phyloP scores from a whole-genome alignment of 2,329 filamentous ascomycete species.

The Scedosporium boydii region DNA sequence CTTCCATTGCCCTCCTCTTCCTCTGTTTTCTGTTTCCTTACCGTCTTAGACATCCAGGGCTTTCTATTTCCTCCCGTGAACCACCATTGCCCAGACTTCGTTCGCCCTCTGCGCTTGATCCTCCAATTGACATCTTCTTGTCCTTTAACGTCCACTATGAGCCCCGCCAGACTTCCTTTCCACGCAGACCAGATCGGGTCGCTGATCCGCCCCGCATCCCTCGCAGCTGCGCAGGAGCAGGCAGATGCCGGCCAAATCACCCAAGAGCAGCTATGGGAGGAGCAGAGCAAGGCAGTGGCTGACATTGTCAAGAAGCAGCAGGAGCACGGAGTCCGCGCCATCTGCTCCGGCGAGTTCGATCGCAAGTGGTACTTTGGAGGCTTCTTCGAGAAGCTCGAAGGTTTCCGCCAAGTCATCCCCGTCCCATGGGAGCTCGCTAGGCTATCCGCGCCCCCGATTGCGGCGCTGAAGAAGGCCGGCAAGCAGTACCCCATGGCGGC shows the following conservation, averaged over 20 bases:
- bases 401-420: conserved; percentile 27
- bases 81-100: too few relatives aligned
- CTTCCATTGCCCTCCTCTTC: neutral
- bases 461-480: conserved; percentile 26
- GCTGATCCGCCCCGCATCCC: conserved; percentile 53
- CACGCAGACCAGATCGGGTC: conserved; percentile 66
- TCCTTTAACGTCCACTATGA: neutral
- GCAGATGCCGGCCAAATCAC: conserved; percentile 38
- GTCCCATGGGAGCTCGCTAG: conserved; percentile 28
- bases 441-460: conserved; percentile 27
- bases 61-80: neutral
- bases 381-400: conserved; percentile 36
- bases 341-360: conserved; percentile 62
- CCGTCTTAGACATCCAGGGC: neutral
- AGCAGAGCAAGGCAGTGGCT: conserved; percentile 54
- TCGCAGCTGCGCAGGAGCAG: conserved; percentile 41
- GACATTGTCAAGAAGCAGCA: conserved; percentile 57
- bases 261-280: conserved; percentile 34
- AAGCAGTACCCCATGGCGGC: conserved; percentile 28
- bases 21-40: neutral
- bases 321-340: conserved; percentile 49
- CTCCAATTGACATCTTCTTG: neutral
- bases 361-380: conserved; percentile 39
- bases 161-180: conserved; percentile 37
- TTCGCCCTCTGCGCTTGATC: neutral